Conservation (phyloP, 495 filamentous ascomycete species). For the Podospora sp. region DNA sequence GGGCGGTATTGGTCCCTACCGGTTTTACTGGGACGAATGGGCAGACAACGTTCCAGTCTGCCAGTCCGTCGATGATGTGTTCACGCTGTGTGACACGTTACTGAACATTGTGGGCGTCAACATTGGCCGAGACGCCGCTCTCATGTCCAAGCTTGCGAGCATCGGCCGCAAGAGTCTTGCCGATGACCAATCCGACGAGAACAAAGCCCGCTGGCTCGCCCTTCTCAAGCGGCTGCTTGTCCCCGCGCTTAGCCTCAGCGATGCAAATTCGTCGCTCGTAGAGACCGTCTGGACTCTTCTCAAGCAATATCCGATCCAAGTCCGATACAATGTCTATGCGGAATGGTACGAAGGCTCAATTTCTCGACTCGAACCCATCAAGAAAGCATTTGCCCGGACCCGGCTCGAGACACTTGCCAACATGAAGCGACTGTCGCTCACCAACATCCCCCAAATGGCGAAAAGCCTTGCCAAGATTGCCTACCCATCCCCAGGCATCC, state of each 20-base stretch:
- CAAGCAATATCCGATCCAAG: constrained; percentile 71
- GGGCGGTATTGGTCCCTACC: constrained; percentile 63
- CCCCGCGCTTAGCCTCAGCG: constrained; percentile 80
- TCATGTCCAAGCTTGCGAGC: constrained; percentile 77
- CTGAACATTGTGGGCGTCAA: constrained; percentile 83
- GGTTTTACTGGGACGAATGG: constrained; percentile 99
- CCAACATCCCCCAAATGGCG: constrained; percentile 83
- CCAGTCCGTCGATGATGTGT: constrained; percentile 86
- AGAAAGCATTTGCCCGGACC: constrained; percentile 73
- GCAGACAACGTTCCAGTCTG: constrained; percentile 88
- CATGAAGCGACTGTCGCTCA: constrained; percentile 81
- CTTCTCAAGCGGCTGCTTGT: constrained; percentile 80
- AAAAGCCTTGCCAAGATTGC: constrained; percentile 84
- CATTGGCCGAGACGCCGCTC: constrained; percentile 76
- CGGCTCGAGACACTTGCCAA: constrained; percentile 76
- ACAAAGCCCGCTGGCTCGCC: constrained; percentile 73
- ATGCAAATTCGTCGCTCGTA: constrained; percentile 77
- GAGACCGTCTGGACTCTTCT: constrained; percentile 84
- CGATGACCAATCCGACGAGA: constrained; percentile 68
- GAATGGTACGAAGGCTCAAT: constrained; percentile 84
- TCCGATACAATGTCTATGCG: constrained; percentile 86
- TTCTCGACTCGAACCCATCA: constrained; percentile 76
- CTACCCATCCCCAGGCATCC: constrained; percentile 82
- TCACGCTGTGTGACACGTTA: constrained; percentile 81
- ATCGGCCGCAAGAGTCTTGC: constrained; percentile 77